Percentiles rank a stretch among this genome's conserved stretches.
Evolutionary conservation across 106 monocot species (phyloP).

Genomic region (Ottelia alismoides): DNA sequence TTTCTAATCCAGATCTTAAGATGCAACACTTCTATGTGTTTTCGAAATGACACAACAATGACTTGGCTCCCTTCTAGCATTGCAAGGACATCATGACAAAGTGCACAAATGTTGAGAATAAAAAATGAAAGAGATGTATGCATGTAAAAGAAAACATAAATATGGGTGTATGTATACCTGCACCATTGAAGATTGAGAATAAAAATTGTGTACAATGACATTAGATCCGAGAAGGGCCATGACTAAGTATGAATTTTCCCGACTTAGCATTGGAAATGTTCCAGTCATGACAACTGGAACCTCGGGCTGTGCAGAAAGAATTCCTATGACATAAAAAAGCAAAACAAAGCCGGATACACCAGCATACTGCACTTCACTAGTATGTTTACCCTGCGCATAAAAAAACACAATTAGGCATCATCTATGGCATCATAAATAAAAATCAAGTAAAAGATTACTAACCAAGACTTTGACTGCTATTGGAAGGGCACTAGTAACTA

Average conservation of each 20-base stretch:
- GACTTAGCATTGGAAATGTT: conserved; percentile 2
- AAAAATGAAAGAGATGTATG: too few relatives aligned
- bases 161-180: too few relatives aligned
- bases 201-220: conserved; percentile 28
- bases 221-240: conserved; percentile 32
- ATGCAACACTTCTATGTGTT: too few relatives aligned
- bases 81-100: too few relatives aligned
- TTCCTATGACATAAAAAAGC: conserved; percentile 16
- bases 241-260: conserved; percentile 9
- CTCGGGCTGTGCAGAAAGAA: conserved; percentile 9
- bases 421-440: too few relatives aligned
- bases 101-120: too few relatives aligned
- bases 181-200: conserved; percentile 13
- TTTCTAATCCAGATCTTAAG: too few relatives aligned
- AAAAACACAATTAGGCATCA: too few relatives aligned
- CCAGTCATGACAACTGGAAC: conserved; percentile 1
- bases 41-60: too few relatives aligned
- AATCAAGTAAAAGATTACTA: neutral
- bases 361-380: conserved; percentile 5
- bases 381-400: neutral
- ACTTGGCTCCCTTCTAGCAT: too few relatives aligned
- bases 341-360: conserved; percentile 10
- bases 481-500: conserved; percentile 2
- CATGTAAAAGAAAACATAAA: too few relatives aligned
- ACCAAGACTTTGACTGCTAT: conserved; percentile 5